phyloP scores from a whole-genome alignment of 148 eudicot genomes.

The Cornus suecica region DNA sequence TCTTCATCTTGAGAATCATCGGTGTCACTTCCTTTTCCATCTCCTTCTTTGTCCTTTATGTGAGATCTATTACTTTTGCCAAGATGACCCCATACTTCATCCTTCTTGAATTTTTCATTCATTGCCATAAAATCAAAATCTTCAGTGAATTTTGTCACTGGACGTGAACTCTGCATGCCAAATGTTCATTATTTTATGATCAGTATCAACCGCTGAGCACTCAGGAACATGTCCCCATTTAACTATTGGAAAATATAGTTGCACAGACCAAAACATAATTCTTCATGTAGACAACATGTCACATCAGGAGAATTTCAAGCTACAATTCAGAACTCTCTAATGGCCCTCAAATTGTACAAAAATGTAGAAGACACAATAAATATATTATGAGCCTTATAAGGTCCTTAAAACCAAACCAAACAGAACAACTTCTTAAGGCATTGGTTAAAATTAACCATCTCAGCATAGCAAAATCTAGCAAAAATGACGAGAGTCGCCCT shows the following conservation, averaged over 20 bases:
- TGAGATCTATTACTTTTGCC: slow-evolving; percentile 56
- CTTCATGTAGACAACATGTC: not conserved
- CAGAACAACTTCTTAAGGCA: not conserved
- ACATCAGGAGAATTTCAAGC: not conserved
- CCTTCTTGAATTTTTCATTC: slow-evolving; percentile 93
- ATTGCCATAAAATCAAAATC: slow-evolving; percentile 90
- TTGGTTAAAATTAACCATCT: no score
- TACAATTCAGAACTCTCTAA: not conserved
- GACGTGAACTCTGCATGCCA: slow-evolving; percentile 50
- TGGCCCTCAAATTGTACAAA: not conserved
- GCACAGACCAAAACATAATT: not conserved
- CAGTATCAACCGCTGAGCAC: not conserved
- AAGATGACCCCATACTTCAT: slow-evolving; percentile 91
- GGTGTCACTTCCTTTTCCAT: slow-evolving; percentile 30
- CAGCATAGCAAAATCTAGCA: not conserved
- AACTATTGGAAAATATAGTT: not conserved
- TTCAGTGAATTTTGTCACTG: slow-evolving; percentile 66
- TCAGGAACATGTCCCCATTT: not conserved
- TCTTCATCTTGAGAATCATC: slow-evolving; percentile 53
- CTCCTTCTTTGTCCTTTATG: slow-evolving; percentile 37
- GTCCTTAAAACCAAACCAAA: not conserved
- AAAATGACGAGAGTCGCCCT: not conserved
- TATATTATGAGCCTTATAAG: not conserved
- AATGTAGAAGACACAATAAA: not conserved
- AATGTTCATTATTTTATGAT: not conserved